Evolutionary conservation across 2,329 filamentous ascomycete genomes (phyloP).

Genomic region (Blumeria hordei): DNA sequence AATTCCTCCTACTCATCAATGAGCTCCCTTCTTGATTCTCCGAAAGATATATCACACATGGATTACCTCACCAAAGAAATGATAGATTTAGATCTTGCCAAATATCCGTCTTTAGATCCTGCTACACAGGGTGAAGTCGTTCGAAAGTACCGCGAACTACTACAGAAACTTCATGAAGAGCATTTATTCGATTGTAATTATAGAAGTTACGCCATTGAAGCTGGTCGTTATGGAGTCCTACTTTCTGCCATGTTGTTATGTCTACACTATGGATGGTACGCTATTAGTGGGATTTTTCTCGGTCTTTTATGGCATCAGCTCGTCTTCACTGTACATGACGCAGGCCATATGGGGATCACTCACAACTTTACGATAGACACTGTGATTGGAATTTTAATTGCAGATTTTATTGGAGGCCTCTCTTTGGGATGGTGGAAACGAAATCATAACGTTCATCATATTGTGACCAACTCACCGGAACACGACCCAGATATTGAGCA

Average conservation of each 20-base stretch:
- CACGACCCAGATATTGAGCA: slow-evolving; percentile 92
- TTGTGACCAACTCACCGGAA: slow-evolving; percentile 84
- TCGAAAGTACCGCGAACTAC: slow-evolving; percentile 56
- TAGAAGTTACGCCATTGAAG: slow-evolving; percentile 51
- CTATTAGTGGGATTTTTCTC: slow-evolving; percentile 45
- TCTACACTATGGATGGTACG: slow-evolving; percentile 41
- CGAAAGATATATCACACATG: slow-evolving; percentile 37
- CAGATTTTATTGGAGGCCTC: slow-evolving; percentile 70
- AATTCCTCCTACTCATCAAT: slow-evolving; percentile 24
- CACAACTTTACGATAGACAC: slow-evolving; percentile 69
- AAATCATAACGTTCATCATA: slow-evolving; percentile 90
- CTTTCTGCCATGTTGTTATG: slow-evolving; percentile 35
- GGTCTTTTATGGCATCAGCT: slow-evolving; percentile 86
- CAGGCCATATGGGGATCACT: slow-evolving; percentile 92
- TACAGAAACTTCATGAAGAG: slow-evolving; percentile 45
- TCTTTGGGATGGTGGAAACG: slow-evolving; percentile 94
- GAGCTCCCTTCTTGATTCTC: slow-evolving; percentile 31
- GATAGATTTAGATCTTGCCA: slow-evolving; percentile 49
- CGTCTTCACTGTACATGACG: slow-evolving; percentile 82
- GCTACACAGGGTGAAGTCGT: slow-evolving; percentile 53
- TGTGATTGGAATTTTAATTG: slow-evolving; percentile 70
- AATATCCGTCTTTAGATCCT: slow-evolving; percentile 57
- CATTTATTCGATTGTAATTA: slow-evolving; percentile 75
- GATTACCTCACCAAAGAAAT: slow-evolving; percentile 51
- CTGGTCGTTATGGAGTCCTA: slow-evolving; percentile 44